Evolutionary conservation across 257 asterid genomes (phyloP).

Genomic region (Echites panduratus): DNA sequence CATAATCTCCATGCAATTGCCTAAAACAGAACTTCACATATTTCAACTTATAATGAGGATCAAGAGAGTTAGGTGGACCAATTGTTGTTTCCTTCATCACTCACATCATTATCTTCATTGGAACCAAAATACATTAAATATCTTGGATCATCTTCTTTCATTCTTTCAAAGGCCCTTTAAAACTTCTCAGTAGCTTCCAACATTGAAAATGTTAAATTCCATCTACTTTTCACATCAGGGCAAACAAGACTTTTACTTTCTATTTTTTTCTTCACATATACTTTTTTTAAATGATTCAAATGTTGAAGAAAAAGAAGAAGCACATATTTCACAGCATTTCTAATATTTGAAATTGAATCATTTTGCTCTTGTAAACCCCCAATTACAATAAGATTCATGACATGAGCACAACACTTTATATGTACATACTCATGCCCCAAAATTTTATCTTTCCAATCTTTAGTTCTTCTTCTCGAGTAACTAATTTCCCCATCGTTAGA

Average conservation of each 20-base stretch:
- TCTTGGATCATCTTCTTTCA: background rate
- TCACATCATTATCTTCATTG: conserved; percentile 5
- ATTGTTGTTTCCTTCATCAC: too few species aligned
- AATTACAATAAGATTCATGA: background rate
- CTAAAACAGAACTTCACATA: background rate
- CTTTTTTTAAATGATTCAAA: background rate
- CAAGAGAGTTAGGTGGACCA: background rate
- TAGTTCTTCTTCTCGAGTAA: background rate
- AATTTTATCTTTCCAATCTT: background rate
- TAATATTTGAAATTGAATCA: background rate
- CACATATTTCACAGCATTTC: background rate
- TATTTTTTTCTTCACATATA: conserved; percentile 4
- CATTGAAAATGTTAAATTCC: background rate
- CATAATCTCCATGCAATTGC: background rate
- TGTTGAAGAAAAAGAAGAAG: background rate
- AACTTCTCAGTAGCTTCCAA: conserved; percentile 5
- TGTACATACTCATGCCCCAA: background rate
- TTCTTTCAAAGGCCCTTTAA: conserved; percentile 8
- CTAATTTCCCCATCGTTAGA: background rate
- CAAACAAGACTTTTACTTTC: background rate
- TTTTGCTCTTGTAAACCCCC: background rate
- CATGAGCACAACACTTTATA: conserved; percentile 6
- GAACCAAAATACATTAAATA: background rate
- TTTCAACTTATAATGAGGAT: conserved; percentile 10
- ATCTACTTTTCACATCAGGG: conserved; percentile 4